A percentile compares a stretch with the other conserved stretches of the same genome.
These are phyloP conservation scores for Yamadazyma taylorii DNA, from an alignment of 1,139 yeast species.

Conservation along the genomic window DNA sequence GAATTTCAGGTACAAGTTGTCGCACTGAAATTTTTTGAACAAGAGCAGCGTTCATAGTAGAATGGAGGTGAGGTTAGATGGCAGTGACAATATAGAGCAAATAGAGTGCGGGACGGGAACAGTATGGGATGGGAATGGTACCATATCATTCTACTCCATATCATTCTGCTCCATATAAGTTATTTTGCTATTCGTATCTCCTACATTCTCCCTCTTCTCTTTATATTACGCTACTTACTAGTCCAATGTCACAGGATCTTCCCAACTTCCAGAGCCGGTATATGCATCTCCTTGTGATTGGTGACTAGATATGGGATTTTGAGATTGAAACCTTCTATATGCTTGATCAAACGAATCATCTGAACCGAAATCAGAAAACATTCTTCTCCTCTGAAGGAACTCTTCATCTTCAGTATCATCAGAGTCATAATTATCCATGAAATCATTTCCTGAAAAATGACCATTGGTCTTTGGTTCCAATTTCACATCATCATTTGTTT, in stretches of 20 bases:
- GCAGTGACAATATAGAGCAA: too few relatives aligned
- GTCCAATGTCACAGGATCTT: slow-evolving; percentile 30
- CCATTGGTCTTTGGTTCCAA: too few relatives aligned
- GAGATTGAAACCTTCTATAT: slow-evolving; percentile 4
- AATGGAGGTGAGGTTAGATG: too few relatives aligned
- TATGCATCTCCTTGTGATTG: slow-evolving; percentile 3
- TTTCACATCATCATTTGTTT: slow-evolving; percentile 3
- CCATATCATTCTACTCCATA: too few relatives aligned
- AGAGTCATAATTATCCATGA: background rate
- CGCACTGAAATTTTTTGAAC: background rate
- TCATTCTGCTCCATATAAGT: too few relatives aligned
- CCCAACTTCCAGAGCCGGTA: slow-evolving; percentile 39
- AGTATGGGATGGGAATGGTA: too few relatives aligned
- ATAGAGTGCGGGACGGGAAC: too few relatives aligned
- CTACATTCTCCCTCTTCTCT: too few relatives aligned
- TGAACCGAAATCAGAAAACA: slow-evolving; percentile 2
- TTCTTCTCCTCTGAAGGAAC: background rate
- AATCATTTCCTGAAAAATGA: too few relatives aligned
- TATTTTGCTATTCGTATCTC: too few relatives aligned
- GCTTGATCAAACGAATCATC: slow-evolving; percentile 6
- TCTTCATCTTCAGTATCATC: slow-evolving; percentile 13
- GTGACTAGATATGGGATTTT: background rate
- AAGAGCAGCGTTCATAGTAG: too few relatives aligned
- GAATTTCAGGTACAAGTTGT: slow-evolving; percentile 3
- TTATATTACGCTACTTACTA: slow-evolving; percentile 1